phyloP scores from a whole-genome alignment of 108 stramenopile genomes.

The Bacterosira constricta region DNA sequence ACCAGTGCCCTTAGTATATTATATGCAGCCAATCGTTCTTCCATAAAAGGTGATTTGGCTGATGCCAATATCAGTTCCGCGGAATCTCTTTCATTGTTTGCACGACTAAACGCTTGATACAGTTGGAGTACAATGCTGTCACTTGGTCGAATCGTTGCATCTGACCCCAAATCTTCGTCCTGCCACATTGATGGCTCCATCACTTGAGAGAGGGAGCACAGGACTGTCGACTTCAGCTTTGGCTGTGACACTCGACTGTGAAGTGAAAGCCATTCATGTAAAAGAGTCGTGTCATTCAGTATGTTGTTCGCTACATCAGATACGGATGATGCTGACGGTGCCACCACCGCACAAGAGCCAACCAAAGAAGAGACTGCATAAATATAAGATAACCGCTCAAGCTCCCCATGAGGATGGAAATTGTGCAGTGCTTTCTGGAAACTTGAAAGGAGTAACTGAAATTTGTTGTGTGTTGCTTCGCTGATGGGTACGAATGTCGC shows the following conservation, averaged over 20 bases:
- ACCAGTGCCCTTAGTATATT: slow-evolving; percentile 29
- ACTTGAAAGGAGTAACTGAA: slow-evolving; percentile 19
- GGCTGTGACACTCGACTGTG: slow-evolving; percentile 40
- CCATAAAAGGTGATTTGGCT: slow-evolving; percentile 47
- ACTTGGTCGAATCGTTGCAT: slow-evolving; percentile 5
- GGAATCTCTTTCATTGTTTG: slow-evolving; percentile 31
- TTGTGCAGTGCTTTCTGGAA: slow-evolving; percentile 33
- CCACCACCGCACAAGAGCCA: slow-evolving; percentile 29
- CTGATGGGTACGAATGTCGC: neutral
- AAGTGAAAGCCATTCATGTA: slow-evolving; percentile 43
- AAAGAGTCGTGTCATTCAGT: slow-evolving; percentile 31
- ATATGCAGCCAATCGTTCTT: slow-evolving; percentile 45
- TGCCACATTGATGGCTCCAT: slow-evolving; percentile 38
- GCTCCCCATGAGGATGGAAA: slow-evolving; percentile 33
- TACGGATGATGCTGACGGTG: slow-evolving; percentile 4
- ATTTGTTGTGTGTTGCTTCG: slow-evolving; percentile 11
- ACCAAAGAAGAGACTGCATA: slow-evolving; percentile 42
- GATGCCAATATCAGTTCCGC: slow-evolving; percentile 36
- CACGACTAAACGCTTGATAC: slow-evolving; percentile 40
- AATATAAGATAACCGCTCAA: slow-evolving; percentile 35
- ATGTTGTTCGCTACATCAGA: slow-evolving; percentile 11
- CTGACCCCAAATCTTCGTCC: too few species aligned
- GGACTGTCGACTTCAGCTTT: slow-evolving; percentile 41
- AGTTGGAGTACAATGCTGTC: slow-evolving; percentile 35
- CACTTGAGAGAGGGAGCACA: slow-evolving; percentile 39